Base-by-base conservation (phyloP, 169 alveolate genomes). In the Plasmodium knowlesi region DNA sequence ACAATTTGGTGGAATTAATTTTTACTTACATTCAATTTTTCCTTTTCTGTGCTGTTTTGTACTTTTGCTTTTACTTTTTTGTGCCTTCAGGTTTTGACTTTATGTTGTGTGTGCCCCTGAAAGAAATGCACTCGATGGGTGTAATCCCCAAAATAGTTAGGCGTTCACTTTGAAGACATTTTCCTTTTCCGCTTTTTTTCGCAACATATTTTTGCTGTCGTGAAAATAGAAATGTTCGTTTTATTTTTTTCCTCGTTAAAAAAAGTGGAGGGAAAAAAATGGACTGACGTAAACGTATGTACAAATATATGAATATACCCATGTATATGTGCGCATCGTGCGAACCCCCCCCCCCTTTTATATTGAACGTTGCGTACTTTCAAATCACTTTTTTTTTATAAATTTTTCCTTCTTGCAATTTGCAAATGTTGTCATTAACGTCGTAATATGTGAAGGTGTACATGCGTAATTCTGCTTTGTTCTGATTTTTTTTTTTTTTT, bases 311-410 rank as follows among this genome's bases (percentile, higher is more conserved):
- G 70, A 28, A 25, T 28, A n/a, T 30, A 41, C 34, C 46, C 50
- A 41, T 41, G 70, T 34, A 41, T 39, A 41, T 79, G 54, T 79
- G 32, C 83, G 50, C 84, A 67, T 22, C 41, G 76, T 67, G 76
- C 6, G 14, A 28, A 67, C 41, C 5, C n/a, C 37, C 37, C n/a
- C 37, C 37, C 28, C 5, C 6, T 16, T 4, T 28, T 39, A 67
- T 28, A 67, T 67, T 67, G 41, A 67, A 67, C 76, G 32, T 67
- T 67, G 76, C 37, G 30, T 67, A 25, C 37, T 67, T 25, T 28
- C 76, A 67, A 5, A 25, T 67, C 39, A 19, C 37, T n/a, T 67
- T 67, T 67, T 67, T 28, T 67, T 67, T 39, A 25, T 25, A 16
- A 1, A 37, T 67, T 67, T 67, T 67, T 67, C 76, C 76, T 67